phyloP scores from a whole-genome alignment of 805 yeast genomes.

The Teunomyces funiuensis region DNA sequence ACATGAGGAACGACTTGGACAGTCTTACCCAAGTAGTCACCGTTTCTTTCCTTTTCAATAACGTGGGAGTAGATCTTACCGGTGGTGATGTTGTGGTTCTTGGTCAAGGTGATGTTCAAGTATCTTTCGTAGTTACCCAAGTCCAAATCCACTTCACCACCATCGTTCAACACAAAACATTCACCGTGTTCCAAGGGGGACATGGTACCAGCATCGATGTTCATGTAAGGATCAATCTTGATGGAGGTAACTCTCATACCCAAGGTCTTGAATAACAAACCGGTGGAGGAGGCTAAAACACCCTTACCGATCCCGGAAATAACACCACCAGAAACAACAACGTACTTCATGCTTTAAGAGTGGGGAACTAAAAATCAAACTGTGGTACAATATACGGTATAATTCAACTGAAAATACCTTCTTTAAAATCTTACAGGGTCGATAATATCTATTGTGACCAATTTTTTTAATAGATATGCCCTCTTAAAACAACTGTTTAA shows the following conservation, averaged over 20 bases:
- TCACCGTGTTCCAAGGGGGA: conserved; percentile 99
- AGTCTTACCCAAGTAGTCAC: conserved; percentile 98
- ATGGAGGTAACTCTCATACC: conserved; percentile 96
- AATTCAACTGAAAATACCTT: neutral
- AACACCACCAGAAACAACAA: conserved; percentile 99
- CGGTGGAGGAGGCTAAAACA: conserved; percentile 96
- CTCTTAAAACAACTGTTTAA: conserved; percentile 43
- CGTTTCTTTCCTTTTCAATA: conserved; percentile 91
- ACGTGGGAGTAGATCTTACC: conserved; percentile 96
- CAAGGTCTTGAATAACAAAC: conserved; percentile 86
- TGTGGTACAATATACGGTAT: conserved; percentile 1
- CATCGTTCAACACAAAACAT: conserved; percentile 95
- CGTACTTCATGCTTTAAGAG: conserved; percentile 79
- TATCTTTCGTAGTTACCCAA: conserved; percentile 98
- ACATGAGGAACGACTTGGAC: conserved; percentile 99
- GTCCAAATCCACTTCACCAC: conserved; percentile 98
- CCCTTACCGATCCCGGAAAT: conserved; percentile 99
- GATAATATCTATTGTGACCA: neutral
- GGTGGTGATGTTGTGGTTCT: conserved; percentile 95
- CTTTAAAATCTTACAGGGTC: conserved; percentile 4
- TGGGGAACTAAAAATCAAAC: conserved; percentile 7
- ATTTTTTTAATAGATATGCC: conserved; percentile 27
- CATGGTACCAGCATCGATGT: conserved; percentile 99
- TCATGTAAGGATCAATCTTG: conserved; percentile 98
- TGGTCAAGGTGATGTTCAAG: conserved; percentile 87